These are phyloP conservation scores for Polymyxa betae DNA, from an alignment of 208 protist species.

Conservation along the genomic window DNA sequence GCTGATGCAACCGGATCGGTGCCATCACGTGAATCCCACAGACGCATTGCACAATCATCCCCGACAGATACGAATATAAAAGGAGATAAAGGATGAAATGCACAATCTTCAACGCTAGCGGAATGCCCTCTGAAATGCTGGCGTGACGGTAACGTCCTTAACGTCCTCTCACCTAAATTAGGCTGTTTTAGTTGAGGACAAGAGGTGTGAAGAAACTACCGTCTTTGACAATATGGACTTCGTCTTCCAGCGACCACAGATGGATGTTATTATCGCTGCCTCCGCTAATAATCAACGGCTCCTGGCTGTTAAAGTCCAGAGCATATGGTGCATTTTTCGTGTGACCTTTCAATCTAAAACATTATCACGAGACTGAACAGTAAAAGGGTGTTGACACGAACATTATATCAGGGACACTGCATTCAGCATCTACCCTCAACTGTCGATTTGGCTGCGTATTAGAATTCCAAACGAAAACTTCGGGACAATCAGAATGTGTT, in stretches of 20 bases:
- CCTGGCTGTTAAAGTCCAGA: neutral
- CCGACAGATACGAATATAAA: neutral
- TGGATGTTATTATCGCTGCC: slow-evolving; percentile 14
- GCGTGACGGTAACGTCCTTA: neutral
- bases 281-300: slow-evolving; percentile 44
- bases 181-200: neutral
- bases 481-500: slow-evolving; percentile 33
- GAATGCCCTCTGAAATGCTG: neutral
- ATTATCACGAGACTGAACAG: neutral
- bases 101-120: slow-evolving; percentile 40
- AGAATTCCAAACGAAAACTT: slow-evolving; percentile 24
- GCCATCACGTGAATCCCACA: neutral
- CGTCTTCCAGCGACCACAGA: slow-evolving; percentile 42
- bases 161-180: neutral
- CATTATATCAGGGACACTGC: slow-evolving; percentile 13
- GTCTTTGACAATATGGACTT: neutral
- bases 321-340: slow-evolving; percentile 39
- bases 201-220: neutral
- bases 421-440: neutral
- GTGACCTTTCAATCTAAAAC: slow-evolving; percentile 26
- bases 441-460: neutral
- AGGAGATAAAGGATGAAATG: neutral
- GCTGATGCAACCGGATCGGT: neutral
- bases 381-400: neutral
- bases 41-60: neutral